Evolutionary conservation across 2,329 filamentous ascomycete genomes (phyloP), one percentile per base, ranked within the genome.

Genomic region (Alternaria sp.): DNA sequence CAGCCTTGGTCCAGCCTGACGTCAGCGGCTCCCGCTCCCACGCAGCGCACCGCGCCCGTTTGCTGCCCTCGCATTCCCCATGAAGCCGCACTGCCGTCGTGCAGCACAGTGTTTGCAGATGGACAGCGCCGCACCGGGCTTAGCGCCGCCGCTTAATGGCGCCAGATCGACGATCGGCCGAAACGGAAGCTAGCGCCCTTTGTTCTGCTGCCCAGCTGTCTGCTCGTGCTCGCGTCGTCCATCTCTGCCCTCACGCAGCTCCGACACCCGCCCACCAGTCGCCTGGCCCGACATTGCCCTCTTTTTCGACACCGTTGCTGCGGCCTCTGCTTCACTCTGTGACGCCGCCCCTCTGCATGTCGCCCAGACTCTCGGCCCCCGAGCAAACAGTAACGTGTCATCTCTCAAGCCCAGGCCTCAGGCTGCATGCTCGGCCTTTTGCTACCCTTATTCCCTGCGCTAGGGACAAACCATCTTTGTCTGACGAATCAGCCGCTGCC

Each of bases 401-500:
- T 66, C 26, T 57, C 47, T 8, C 49, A 23, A 60, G 45, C 50
- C 57, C 61, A 61, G 63, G 49, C 65, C 62, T 49, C 45, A 23
- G 43, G 17, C 58, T 46, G 46, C 60, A 36, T 53, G 52, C 52
- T 62, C 62, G 59, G 65, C 56, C 62, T 54, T 62, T 58, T 40
- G 57, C 36, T 61, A 25, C 23, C 36, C 45, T 62, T 65, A 56
- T 65, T 55, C 56, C 52, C 59, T 19, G 59, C 59, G 55, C 51
- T 62, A 52, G 59, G n/a, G 13, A 40, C 28, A 51, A 51, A 23
- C 49, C 49, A 51, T 28, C 28, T 21, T 30, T 21, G 5, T 28
- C 54, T 57, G 63, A 40, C 63, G 50, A 67, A 64, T 63, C 66
- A 61, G 30, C 54, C 52, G 40, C 56, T 40, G 23, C 21, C 51